These are phyloP conservation scores for Colletotrichum falcatum DNA, from an alignment of 2,329 filamentous ascomycete genomes.

Conservation along the genomic window DNA sequence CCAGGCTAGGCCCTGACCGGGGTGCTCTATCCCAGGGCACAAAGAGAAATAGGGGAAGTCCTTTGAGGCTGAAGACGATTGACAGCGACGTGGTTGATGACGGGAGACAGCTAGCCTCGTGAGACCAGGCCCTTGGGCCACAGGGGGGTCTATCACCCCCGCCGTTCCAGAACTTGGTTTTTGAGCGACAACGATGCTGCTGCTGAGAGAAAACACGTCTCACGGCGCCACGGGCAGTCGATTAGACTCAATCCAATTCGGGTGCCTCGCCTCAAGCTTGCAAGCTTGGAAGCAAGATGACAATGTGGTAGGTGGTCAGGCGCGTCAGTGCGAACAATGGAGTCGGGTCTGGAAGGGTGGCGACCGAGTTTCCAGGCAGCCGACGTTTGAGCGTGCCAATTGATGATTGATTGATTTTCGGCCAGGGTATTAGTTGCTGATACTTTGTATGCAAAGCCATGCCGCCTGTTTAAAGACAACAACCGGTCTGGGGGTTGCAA, in stretches of 20 bases:
- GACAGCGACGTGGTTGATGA: constrained; percentile 9
- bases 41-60: not conserved
- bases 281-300: too few species aligned
- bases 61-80: constrained; percentile 17
- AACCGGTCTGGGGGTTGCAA: not conserved
- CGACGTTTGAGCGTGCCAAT: constrained; percentile 19
- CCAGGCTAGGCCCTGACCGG: constrained; percentile 10
- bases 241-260: not conserved
- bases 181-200: constrained; percentile 9
- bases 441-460: not conserved
- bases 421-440: constrained; percentile 15
- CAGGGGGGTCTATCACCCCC: not conserved
- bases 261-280: not conserved
- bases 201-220: constrained; percentile 9
- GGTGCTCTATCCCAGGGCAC: not conserved
- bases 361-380: constrained; percentile 2
- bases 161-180: not conserved
- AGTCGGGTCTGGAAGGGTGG: constrained; percentile 7
- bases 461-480: constrained; percentile 1
- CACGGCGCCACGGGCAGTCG: constrained; percentile 4
- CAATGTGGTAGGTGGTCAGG: constrained; percentile 12
- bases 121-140: not conserved
- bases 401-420: constrained; percentile 16
- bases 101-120: constrained; percentile 1
- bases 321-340: constrained; percentile 19